phyloP scores from a whole-genome alignment of 805 yeast species.

The Suhomyces xylopsoci region DNA sequence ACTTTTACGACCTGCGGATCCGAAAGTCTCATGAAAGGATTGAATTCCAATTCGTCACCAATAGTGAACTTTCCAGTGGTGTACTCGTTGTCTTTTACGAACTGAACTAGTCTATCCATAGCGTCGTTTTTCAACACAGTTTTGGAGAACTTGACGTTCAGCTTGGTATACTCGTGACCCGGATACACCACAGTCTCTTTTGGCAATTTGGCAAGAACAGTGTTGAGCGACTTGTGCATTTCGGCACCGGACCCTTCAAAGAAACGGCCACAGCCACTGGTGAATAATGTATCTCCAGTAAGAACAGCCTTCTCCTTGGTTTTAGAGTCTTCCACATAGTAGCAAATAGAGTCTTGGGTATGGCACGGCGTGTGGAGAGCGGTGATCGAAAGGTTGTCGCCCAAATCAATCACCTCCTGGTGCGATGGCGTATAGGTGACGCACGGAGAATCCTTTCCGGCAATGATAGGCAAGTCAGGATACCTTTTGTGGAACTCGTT shows the following conservation, averaged over 20 bases:
- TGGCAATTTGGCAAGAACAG: constrained; percentile 59
- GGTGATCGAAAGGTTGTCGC: constrained; percentile 59
- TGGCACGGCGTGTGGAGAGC: constrained; percentile 97
- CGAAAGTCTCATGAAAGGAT: constrained; percentile 82
- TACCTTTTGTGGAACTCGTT: constrained; percentile 37
- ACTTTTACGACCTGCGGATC: constrained; percentile 62
- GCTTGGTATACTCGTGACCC: constrained; percentile 92
- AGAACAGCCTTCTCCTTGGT: constrained; percentile 73
- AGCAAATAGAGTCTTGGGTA: constrained; percentile 94
- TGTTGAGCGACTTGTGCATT: constrained; percentile 71
- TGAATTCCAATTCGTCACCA: constrained; percentile 73
- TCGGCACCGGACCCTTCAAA: constrained; percentile 86
- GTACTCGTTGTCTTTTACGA: constrained; percentile 52
- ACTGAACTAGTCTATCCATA: constrained; percentile 52
- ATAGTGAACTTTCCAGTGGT: constrained; percentile 88
- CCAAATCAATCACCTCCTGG: constrained; percentile 58
- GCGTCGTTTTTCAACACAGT: constrained; percentile 56
- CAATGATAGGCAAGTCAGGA: constrained; percentile 63
- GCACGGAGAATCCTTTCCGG: constrained; percentile 76
- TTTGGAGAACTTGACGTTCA: constrained; percentile 76
- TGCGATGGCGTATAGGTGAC: constrained; percentile 72
- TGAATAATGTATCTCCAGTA: constrained; percentile 94
- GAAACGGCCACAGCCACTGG: constrained; percentile 94
- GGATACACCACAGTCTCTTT: constrained; percentile 74
- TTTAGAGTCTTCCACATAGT: constrained; percentile 61